These are phyloP conservation scores for Lichtheimia hyalospora DNA, from an alignment of 371 early-diverging fungal genomes.

Conservation along the genomic window DNA sequence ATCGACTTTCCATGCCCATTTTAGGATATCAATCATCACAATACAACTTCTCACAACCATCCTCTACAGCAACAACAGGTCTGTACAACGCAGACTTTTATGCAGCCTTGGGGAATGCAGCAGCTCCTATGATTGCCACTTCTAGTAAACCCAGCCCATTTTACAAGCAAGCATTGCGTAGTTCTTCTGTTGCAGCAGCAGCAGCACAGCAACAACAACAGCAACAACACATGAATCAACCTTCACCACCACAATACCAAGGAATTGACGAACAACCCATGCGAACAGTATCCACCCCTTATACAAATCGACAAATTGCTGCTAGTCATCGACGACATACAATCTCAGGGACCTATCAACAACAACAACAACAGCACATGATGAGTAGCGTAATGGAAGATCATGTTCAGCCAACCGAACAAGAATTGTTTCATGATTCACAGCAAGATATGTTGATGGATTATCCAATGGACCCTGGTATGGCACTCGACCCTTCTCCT, in stretches of 20 bases:
- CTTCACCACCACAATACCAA: neutral
- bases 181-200: slow-evolving; percentile 11
- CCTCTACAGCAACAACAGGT: slow-evolving; percentile 9
- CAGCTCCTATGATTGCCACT: slow-evolving; percentile 1
- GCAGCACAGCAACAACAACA: slow-evolving; percentile 18
- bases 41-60: slow-evolving; percentile 13
- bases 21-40: slow-evolving; percentile 10
- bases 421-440: neutral
- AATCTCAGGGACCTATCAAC: slow-evolving; percentile 9
- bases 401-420: neutral
- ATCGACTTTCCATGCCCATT: slow-evolving; percentile 33
- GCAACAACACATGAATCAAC: slow-evolving; percentile 17
- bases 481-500: slow-evolving; percentile 13
- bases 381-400: no score
- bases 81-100: neutral
- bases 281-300: slow-evolving; percentile 15
- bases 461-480: slow-evolving; percentile 39
- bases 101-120: slow-evolving; percentile 1
- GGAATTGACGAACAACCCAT: slow-evolving; percentile 15
- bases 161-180: slow-evolving; percentile 17
- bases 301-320: slow-evolving; percentile 5
- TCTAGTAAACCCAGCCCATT: slow-evolving; percentile 14
- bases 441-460: slow-evolving; percentile 20
- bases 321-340: slow-evolving; percentile 21
- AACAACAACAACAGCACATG: slow-evolving; percentile 24